Evolutionary conservation across 306 rosid species (phyloP), one percentile per base, ranked within the genome.

Genomic region (Castanopsis chinensis): DNA sequence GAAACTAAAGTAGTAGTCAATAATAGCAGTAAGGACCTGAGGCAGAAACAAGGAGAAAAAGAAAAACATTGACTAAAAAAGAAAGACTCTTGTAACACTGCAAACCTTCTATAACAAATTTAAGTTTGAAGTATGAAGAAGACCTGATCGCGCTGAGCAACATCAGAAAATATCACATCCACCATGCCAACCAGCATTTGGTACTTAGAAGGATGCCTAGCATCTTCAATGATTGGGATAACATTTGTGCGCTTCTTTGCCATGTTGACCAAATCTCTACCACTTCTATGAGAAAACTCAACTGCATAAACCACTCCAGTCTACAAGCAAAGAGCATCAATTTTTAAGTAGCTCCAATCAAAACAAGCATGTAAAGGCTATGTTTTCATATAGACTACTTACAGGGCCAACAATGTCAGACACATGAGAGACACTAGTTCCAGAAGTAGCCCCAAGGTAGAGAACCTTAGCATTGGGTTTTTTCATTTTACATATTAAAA

Each of bases 351-450:
- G 6, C 10, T 4, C 1, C n/a, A 6, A 55, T 45, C 17, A 37
- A 37, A 37, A 37, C 45, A 37, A 37, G 3, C 45, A 7, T 37
- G 45, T 37, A 37, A 37, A 37, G 45, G 45, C 11, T 37, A 7
- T 37, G 45, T 7, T 3, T 28, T 1, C 5, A 53, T 21, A 11
- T 41, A 4, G 0, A 8, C 11, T 27, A 85, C 94, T 85, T 83
- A 93, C 99, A 4, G 98, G 97, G 35, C 99, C 99, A 82, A 95
- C 97, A 74, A 95, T 20, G 72, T 95, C 99, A 19, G 98, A 93
- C 18, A 95, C 99, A 21, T 95, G 98, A 53, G 98, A 93, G 12
- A 95, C 99, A 3, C 96, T 95, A 41, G 97, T 95, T 5, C 99
- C 98, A 10, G 98, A 93, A 77, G 99, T 98, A 20, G 5, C 15